phyloP scores from a whole-genome alignment of 306 rosid genomes.

The Pyrus bretschneideri region DNA sequence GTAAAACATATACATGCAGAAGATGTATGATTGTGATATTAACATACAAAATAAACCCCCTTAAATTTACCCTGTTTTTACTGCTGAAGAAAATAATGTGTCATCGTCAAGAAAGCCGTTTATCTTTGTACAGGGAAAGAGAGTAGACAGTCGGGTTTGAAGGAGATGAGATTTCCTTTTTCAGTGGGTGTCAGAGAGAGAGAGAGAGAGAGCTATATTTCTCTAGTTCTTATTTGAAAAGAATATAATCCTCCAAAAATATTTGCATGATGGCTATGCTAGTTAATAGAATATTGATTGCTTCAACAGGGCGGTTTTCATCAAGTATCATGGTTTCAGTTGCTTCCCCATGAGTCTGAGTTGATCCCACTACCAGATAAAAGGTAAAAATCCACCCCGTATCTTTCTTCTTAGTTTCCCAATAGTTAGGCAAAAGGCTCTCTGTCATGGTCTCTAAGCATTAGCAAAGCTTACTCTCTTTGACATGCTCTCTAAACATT shows the following conservation, averaged over 20 bases:
- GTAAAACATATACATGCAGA: background rate
- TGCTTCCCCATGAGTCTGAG: slow-evolving; percentile 83
- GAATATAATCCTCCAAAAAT: background rate
- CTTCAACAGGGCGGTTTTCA: slow-evolving; percentile 72
- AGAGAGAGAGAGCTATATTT: background rate
- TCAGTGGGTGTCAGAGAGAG: background rate
- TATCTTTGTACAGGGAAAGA: background rate
- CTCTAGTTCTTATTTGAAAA: background rate
- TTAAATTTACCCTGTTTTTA: background rate
- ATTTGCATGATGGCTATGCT: background rate
- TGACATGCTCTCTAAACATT: slow-evolving; percentile 7
- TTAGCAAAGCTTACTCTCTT: slow-evolving; percentile 6
- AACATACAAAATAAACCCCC: background rate
- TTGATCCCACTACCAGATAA: slow-evolving; percentile 63
- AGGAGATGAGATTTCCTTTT: background rate
- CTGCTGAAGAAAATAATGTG: background rate
- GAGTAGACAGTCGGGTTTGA: background rate
- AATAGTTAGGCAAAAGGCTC: background rate
- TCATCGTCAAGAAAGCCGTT: background rate
- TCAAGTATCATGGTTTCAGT: slow-evolving; percentile 93
- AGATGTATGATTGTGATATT: background rate
- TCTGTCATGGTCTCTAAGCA: slow-evolving; percentile 6
- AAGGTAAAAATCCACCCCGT: slow-evolving; percentile 39
- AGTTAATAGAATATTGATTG: background rate
- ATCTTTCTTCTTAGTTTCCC: background rate